phyloP scores from a whole-genome alignment of 345 rosid genomes.

The Conringia planisiliqua region DNA sequence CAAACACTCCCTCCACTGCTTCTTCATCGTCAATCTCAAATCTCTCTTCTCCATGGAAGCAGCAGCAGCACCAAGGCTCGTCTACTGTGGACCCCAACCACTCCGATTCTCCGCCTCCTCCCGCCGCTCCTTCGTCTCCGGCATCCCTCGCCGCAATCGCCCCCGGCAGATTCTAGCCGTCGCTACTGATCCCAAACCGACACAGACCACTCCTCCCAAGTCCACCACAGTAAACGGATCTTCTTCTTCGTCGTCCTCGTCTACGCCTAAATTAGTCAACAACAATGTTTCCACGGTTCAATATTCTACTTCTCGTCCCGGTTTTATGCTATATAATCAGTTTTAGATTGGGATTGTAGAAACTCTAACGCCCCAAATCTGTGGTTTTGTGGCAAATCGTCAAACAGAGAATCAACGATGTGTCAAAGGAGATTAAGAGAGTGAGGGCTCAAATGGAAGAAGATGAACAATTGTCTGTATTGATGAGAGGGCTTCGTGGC shows the following conservation, averaged over 20 bases:
- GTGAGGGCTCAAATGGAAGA: slow-evolving; percentile 96
- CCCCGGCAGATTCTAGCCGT: slow-evolving; percentile 51
- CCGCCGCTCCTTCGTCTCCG: slow-evolving; percentile 17
- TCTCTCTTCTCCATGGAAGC: slow-evolving; percentile 42
- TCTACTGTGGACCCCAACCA: slow-evolving; percentile 51
- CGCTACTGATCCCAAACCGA: slow-evolving; percentile 72
- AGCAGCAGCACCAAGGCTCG: slow-evolving; percentile 53
- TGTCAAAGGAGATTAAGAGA: slow-evolving; percentile 84
- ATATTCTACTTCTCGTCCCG: not conserved
- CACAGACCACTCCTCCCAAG: slow-evolving; percentile 37
- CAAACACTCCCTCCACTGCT: slow-evolving; percentile 9
- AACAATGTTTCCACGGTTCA: slow-evolving; percentile 62
- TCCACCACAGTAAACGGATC: slow-evolving; percentile 44
- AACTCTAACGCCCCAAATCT: not conserved
- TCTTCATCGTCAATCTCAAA: not conserved
- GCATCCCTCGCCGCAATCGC: slow-evolving; percentile 36
- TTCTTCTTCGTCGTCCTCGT: slow-evolving; percentile 23
- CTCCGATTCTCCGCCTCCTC: slow-evolving; percentile 37
- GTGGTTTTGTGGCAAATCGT: not conserved
- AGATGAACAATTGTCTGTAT: slow-evolving; percentile 71
- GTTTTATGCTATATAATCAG: not conserved
- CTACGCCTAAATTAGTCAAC: slow-evolving; percentile 43
- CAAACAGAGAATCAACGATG: slow-evolving; percentile 71
- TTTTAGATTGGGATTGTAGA: not conserved
- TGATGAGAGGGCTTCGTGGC: slow-evolving; percentile 92